Evolutionary conservation across 1,139 yeast genomes (phyloP).

Genomic region (Magnusiomyces fungicola): DNA sequence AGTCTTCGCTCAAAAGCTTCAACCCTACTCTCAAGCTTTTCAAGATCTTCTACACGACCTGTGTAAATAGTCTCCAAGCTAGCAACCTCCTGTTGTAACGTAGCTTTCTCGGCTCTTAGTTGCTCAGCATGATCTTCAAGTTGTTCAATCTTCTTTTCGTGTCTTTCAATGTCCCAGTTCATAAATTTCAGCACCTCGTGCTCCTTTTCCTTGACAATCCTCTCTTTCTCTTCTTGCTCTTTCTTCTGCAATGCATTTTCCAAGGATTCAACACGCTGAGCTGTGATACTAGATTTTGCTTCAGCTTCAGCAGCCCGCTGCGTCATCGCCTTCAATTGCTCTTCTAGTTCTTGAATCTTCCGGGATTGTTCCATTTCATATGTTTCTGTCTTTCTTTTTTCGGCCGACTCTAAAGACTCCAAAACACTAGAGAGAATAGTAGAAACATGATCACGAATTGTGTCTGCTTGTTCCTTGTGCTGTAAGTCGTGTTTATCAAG

Average conservation of each 20-base stretch:
- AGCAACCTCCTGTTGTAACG: constrained; percentile 22
- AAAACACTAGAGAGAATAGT: too few relatives aligned
- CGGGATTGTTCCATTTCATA: constrained; percentile 2
- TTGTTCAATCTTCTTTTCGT: constrained; percentile 14
- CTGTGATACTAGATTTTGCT: neutral
- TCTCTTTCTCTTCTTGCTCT: constrained; percentile 13
- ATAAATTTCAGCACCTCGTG: constrained; percentile 13
- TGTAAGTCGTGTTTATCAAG: neutral
- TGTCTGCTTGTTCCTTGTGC: too few relatives aligned
- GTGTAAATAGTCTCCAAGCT: constrained; percentile 24
- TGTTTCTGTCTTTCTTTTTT: neutral
- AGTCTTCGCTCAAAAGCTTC: constrained; percentile 25
- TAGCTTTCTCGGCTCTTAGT: constrained; percentile 21
- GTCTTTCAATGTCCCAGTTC: constrained; percentile 16
- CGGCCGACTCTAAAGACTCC: neutral
- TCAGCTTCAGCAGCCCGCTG: constrained; percentile 12
- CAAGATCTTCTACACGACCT: constrained; percentile 26
- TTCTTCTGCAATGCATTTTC: constrained; percentile 13
- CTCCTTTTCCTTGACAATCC: constrained; percentile 14
- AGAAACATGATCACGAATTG: too few relatives aligned
- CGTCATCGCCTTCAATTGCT: neutral
- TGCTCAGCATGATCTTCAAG: constrained; percentile 18
- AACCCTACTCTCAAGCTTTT: constrained; percentile 26
- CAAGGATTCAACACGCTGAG: neutral
- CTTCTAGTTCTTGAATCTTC: constrained; percentile 5